Evolutionary conservation across 208 protist genomes (phyloP).

Genomic region (Dictyostelium gargantuum): DNA sequence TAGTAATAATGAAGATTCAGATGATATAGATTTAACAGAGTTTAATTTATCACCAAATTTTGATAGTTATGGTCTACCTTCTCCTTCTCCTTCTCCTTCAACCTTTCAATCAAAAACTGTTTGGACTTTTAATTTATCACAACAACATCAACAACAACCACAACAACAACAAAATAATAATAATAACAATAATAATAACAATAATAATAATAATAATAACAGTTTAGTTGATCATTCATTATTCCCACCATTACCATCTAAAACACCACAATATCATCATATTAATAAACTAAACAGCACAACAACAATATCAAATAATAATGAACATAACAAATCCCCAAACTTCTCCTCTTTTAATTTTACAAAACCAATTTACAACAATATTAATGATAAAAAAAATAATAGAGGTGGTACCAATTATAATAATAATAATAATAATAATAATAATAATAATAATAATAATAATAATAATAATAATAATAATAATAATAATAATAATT

Average conservation of each 20-base stretch:
- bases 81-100: background rate
- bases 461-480: background rate
- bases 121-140: background rate
- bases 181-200: background rate
- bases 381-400: background rate
- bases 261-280: too few species aligned
- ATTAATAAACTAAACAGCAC: background rate
- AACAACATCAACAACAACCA: background rate
- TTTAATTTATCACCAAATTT: background rate
- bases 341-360: too few species aligned
- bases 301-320: background rate
- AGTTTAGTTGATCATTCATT: background rate
- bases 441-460: background rate
- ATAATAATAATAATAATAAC: too few species aligned
- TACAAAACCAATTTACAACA: too few species aligned
- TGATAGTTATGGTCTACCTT: too few species aligned
- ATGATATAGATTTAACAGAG: background rate
- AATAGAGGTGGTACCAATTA: background rate
- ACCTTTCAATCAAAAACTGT: background rate
- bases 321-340: background rate
- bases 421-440: background rate
- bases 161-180: background rate
- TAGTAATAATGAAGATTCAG: background rate
- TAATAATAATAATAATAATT: background rate
- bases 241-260: background rate